phyloP scores from a whole-genome alignment of 1,284 basidiomycete species.

The Malassezia restricta region DNA sequence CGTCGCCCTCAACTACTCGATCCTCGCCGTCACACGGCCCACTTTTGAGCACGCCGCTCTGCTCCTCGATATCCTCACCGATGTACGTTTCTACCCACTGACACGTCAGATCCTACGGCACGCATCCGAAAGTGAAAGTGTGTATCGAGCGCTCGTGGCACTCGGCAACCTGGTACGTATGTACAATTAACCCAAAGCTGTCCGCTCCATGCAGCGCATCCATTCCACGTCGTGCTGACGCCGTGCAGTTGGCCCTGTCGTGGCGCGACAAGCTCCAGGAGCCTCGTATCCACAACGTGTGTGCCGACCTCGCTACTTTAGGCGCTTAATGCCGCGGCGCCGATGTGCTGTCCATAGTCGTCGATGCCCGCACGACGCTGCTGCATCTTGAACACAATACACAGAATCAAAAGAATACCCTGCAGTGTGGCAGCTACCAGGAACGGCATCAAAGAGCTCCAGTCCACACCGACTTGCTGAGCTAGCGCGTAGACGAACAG shows the following conservation, averaged over 20 bases:
- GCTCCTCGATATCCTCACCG: constrained; percentile 23
- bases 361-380: constrained; percentile 70
- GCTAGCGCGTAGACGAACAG: constrained; percentile 65
- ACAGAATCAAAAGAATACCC: constrained; percentile 57
- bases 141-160: constrained; percentile 71
- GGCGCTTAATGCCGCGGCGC: background rate
- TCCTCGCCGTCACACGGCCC: background rate
- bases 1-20: constrained; percentile 62
- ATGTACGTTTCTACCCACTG: constrained; percentile 14
- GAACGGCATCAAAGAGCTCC: constrained; percentile 51
- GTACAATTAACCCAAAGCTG: constrained; percentile 1
- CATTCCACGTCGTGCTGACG: background rate
- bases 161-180: constrained; percentile 69
- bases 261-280: background rate
- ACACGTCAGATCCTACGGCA: constrained; percentile 7
- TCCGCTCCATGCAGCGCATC: background rate
- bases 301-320: constrained; percentile 1
- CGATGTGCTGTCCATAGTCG: constrained; percentile 72
- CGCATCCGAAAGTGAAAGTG: constrained; percentile 65
- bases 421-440: constrained; percentile 79
- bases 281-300: constrained; percentile 1
- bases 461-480: constrained; percentile 32
- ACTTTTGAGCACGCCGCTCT: constrained; percentile 15
- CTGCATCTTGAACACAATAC: constrained; percentile 45
- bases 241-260: background rate